phyloP scores from a whole-genome alignment of 192 early-diverging fungal species.

The Coemansia sp. region DNA sequence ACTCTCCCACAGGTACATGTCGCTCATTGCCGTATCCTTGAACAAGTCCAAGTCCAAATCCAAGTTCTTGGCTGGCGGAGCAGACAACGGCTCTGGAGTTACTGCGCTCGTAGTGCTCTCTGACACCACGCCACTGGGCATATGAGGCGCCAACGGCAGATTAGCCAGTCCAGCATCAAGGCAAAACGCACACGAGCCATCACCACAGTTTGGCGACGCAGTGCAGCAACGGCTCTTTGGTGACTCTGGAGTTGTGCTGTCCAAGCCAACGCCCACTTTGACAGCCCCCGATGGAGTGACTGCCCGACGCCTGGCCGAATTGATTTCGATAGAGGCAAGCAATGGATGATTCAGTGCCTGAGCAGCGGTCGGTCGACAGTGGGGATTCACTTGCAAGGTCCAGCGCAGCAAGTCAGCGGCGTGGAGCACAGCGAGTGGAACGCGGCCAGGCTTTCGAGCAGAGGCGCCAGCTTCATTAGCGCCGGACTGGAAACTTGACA shows the following conservation, averaged over 20 bases:
- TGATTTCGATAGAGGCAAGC: conserved; percentile 35
- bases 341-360: conserved; percentile 64
- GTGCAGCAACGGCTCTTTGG: conserved; percentile 1
- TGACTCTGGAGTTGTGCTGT: conserved; percentile 1
- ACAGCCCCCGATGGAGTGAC: not conserved
- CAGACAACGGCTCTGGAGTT: not conserved
- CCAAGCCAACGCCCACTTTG: not conserved
- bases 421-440: conserved; percentile 59
- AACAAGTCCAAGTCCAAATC: conserved; percentile 15
- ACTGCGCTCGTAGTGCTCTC: conserved; percentile 23
- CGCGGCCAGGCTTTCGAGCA: conserved; percentile 24
- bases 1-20: conserved; percentile 40
- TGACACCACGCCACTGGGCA: conserved; percentile 15
- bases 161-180: not conserved
- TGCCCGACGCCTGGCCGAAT: not conserved
- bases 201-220: not conserved
- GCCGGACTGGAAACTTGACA: not conserved
- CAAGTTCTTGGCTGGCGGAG: not conserved
- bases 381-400: conserved; percentile 61
- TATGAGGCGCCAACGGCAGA: not conserved
- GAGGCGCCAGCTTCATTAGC: conserved; percentile 5
- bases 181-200: not conserved
- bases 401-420: conserved; percentile 66
- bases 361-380: conserved; percentile 59
- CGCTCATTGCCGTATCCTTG: conserved; percentile 23